Evolutionary conservation across 306 rosid genomes (phyloP).

Genomic region (Begonia masoniana): DNA sequence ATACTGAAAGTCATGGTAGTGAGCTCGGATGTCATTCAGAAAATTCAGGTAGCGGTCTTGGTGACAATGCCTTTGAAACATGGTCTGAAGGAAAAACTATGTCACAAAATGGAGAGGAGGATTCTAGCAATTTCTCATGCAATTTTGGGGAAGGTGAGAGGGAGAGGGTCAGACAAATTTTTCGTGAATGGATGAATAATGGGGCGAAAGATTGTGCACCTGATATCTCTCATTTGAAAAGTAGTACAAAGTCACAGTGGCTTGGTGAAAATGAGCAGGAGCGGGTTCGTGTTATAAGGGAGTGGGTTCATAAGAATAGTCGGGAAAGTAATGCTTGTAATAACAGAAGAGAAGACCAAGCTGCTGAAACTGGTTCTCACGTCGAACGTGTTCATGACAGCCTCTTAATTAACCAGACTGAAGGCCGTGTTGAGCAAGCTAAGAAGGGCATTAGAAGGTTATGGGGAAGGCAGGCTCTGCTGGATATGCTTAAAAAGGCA

Average conservation of each 20-base stretch:
- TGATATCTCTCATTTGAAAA: slow-evolving; percentile 30
- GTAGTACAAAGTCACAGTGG: slow-evolving; percentile 48
- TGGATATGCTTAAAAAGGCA: slow-evolving; percentile 83
- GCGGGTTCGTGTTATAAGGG: slow-evolving; percentile 73
- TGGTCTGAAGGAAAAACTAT: slow-evolving; percentile 60
- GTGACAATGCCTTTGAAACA: slow-evolving; percentile 53
- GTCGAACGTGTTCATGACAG: slow-evolving; percentile 50
- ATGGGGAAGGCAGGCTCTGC: slow-evolving; percentile 83
- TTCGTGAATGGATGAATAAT: slow-evolving; percentile 79
- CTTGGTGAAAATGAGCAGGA: slow-evolving; percentile 86
- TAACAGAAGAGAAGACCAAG: slow-evolving; percentile 51
- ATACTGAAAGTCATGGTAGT: slow-evolving; percentile 20
- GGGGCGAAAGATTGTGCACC: slow-evolving; percentile 43
- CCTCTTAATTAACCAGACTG: slow-evolving; percentile 47
- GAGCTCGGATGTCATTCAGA: slow-evolving; percentile 28
- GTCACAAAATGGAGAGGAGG: slow-evolving; percentile 54
- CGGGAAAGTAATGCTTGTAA: slow-evolving; percentile 47
- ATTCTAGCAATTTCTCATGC: slow-evolving; percentile 37
- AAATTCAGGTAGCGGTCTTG: slow-evolving; percentile 34
- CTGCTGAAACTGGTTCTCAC: slow-evolving; percentile 44
- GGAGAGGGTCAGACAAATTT: slow-evolving; percentile 85
- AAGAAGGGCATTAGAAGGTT: slow-evolving; percentile 67
- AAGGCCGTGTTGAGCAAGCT: slow-evolving; percentile 38
- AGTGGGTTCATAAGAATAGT: slow-evolving; percentile 71
- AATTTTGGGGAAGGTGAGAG: slow-evolving; percentile 72